These are phyloP conservation scores for Diospyros lotus DNA, from an alignment of 148 eudicot genomes.

Conservation along the genomic window DNA sequence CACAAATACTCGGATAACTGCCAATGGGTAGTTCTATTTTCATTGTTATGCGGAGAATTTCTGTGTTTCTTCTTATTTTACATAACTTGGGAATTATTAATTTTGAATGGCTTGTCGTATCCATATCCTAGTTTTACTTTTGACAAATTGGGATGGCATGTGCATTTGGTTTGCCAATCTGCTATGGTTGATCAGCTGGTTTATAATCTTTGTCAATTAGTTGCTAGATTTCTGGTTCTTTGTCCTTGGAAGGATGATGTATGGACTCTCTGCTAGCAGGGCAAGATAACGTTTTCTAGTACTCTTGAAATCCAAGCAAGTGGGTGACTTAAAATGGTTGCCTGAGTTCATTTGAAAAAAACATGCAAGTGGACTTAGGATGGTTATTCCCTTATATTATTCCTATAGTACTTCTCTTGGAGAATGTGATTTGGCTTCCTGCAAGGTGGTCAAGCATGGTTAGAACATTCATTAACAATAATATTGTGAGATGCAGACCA, in stretches of 20 bases:
- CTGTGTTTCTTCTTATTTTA: conserved; percentile 20
- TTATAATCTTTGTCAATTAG: background rate
- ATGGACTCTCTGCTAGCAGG: background rate
- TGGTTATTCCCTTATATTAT: background rate
- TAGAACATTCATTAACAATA: too few species aligned
- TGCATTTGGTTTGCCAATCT: conserved; percentile 10
- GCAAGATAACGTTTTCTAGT: background rate
- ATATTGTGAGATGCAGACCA: background rate
- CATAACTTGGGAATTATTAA: conserved; percentile 17
- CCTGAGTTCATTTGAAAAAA: background rate
- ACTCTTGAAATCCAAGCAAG: background rate
- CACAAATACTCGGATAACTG: conserved; percentile 24
- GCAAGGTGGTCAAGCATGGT: background rate
- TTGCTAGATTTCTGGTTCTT: background rate
- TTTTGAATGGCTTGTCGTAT: conserved; percentile 13
- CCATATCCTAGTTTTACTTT: conserved; percentile 12
- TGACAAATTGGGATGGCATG: conserved; percentile 25
- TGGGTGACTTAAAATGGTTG: background rate
- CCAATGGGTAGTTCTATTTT: conserved; percentile 25
- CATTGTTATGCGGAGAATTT: conserved; percentile 25
- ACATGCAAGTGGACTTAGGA: background rate
- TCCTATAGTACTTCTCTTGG: background rate
- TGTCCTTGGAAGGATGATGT: background rate
- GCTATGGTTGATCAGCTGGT: conserved; percentile 8
- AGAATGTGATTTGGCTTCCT: background rate